phyloP scores from a whole-genome alignment of 139 green algal species.

The Chlorella sp. region DNA sequence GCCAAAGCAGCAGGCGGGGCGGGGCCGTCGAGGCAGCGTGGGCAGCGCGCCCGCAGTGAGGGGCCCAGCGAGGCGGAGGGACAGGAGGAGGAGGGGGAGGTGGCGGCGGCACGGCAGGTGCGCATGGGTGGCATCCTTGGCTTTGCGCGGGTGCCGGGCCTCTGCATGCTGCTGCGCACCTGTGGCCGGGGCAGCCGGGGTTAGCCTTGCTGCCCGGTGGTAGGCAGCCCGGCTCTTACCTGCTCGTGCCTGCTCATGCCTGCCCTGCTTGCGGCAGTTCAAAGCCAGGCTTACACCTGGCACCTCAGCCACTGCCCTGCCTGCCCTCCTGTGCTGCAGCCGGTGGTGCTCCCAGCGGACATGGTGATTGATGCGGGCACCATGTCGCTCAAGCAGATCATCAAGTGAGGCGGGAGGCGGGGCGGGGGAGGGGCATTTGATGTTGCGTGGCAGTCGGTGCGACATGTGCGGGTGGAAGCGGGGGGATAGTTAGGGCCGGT shows the following conservation, averaged over 20 bases:
- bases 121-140: not conserved
- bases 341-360: not conserved
- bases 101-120: not conserved
- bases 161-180: not conserved
- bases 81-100: not conserved
- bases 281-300: too few relatives aligned
- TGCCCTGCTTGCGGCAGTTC: too few relatives aligned
- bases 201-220: not conserved
- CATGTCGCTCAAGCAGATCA: conserved; percentile 38
- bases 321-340: not conserved
- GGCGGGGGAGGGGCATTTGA: too few relatives aligned
- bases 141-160: too few relatives aligned
- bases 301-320: not conserved
- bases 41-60: not conserved
- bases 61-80: not conserved
- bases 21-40: not conserved
- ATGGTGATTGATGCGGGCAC: conserved; percentile 4
- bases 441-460: too few relatives aligned
- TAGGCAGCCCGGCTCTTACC: not conserved
- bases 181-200: not conserved
- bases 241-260: not conserved
- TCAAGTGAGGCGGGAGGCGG: not conserved
- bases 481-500: too few relatives aligned
- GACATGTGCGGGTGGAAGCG: too few relatives aligned
- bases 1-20: not conserved